phyloP scores from a whole-genome alignment of 2,329 filamentous ascomycete species.

The Neophaeococcomyces mojaviensis region DNA sequence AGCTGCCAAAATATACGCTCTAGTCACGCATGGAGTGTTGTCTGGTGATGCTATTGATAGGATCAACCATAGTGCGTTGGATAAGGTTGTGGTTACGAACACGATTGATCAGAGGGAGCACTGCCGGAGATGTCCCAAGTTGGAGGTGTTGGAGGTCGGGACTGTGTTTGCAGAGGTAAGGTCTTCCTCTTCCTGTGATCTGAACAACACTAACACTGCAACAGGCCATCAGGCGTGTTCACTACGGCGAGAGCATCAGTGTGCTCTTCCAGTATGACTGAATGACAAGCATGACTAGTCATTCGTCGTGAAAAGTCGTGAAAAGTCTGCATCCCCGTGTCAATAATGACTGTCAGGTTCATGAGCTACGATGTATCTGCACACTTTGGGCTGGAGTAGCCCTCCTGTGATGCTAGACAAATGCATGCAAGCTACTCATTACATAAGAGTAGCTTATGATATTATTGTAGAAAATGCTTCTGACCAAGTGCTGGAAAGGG shows the following conservation, averaged over 20 bases:
- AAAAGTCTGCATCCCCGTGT: neutral
- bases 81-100: conserved; percentile 93
- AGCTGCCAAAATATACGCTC: conserved; percentile 80
- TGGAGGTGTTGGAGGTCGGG: conserved; percentile 86
- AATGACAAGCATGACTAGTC: conserved; percentile 3
- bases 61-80: conserved; percentile 85
- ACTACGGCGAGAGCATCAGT: conserved; percentile 96
- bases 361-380: neutral
- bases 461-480: conserved; percentile 10
- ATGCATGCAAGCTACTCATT: neutral
- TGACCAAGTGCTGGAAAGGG: conserved; percentile 25
- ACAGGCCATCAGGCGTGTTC: conserved; percentile 80
- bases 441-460: conserved; percentile 3
- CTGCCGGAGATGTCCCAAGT: conserved; percentile 67
- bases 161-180: conserved; percentile 78
- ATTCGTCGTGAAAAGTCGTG: neutral
- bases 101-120: conserved; percentile 86
- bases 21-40: conserved; percentile 90
- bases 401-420: too few relatives aligned
- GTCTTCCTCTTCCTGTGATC: conserved; percentile 10
- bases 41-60: conserved; percentile 91
- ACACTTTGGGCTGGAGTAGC: neutral
- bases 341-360: too few relatives aligned
- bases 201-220: conserved; percentile 14
- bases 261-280: conserved; percentile 83